Base-by-base conservation (phyloP, 176 grass and related monocot genomes). In the Oryza glaberrima region DNA sequence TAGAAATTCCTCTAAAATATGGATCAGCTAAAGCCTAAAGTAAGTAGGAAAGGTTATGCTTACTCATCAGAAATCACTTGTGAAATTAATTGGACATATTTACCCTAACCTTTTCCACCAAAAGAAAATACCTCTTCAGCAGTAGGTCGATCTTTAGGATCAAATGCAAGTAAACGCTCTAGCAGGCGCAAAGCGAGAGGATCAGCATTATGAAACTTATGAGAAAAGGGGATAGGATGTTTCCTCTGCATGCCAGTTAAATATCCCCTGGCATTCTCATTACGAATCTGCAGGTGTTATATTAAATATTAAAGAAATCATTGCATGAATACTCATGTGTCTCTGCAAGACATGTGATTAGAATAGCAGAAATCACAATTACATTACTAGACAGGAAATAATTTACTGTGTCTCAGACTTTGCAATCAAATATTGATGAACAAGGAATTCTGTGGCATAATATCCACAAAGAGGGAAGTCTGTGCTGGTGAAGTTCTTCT, bases 1-100 rank as follows among this genome's bases (percentile, higher is more conserved):
- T 89, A 80, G 90, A 60, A 70, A 98, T 84, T 34, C 85, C 63
- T 74, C 56, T 70, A 86, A 98, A 98, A 83, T 98, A 98, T 85
- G 96, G 93, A 94, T 98, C 96, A 75, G 88, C 93, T 90, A 98
- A 87, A 83, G 96, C 93, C 93, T 97, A 76, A 41, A 63, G 51
- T 6, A 84, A 54, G 51, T 71, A 86, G 87, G 46, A 78, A 79
- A 41, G 22, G 44, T 75, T 26, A 78, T 56, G 41, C 38, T 81
- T 67, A 48, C n/a, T 48, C 38, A 23, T 40, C 30, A 32, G 30
- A 3, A 3, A 32, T 32, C 65, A 44, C 66, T 41, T 73, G 8
- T 49, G 20, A 30, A 68, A 87, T 67, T 76, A 84, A 19, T 67
- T 79, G 30, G 43, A 60, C 25, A 70, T 77, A 75, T 28, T 28